These are phyloP conservation scores for Pulicaria dysenterica DNA, from an alignment of 129 eudicot genomes.

Conservation along the genomic window DNA sequence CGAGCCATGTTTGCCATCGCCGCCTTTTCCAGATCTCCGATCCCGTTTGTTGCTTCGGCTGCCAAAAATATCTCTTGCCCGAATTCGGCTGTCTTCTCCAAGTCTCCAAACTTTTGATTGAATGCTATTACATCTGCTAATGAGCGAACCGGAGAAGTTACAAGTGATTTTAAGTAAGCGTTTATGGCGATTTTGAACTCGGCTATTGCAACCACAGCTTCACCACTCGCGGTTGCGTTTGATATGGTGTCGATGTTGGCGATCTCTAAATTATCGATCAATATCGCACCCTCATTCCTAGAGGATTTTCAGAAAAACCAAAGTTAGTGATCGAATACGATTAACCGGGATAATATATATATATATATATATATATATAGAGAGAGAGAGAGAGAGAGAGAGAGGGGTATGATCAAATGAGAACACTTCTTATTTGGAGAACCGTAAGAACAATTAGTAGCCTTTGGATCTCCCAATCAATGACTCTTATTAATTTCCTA, in stretches of 20 bases:
- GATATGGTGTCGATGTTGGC: conserved; percentile 31
- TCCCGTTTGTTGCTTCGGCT: conserved; percentile 63
- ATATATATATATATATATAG: no score
- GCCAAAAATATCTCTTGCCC: conserved; percentile 63
- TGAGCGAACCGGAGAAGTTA: conserved; percentile 59
- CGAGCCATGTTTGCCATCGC: conserved; percentile 43
- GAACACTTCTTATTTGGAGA: no score
- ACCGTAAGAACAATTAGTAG: no score
- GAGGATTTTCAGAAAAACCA: not conserved
- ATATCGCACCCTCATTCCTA: conserved; percentile 56
- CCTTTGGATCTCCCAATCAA: no score
- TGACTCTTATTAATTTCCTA: no score
- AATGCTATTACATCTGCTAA: conserved; percentile 63
- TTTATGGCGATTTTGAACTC: conserved; percentile 64
- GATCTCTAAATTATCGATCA: conserved; percentile 60
- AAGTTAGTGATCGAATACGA: no score
- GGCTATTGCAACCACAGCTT: conserved; percentile 38
- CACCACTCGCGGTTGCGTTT: conserved; percentile 45
- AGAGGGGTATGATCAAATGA: no score
- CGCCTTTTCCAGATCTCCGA: conserved; percentile 39
- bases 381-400: no score
- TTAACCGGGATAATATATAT: no score
- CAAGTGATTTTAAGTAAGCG: conserved; percentile 52
- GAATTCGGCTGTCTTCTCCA: conserved; percentile 52
- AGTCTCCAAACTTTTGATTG: conserved; percentile 46